Evolutionary conservation across 78 protist species (phyloP).

Genomic region (Dictyostelium firmibasis): DNA sequence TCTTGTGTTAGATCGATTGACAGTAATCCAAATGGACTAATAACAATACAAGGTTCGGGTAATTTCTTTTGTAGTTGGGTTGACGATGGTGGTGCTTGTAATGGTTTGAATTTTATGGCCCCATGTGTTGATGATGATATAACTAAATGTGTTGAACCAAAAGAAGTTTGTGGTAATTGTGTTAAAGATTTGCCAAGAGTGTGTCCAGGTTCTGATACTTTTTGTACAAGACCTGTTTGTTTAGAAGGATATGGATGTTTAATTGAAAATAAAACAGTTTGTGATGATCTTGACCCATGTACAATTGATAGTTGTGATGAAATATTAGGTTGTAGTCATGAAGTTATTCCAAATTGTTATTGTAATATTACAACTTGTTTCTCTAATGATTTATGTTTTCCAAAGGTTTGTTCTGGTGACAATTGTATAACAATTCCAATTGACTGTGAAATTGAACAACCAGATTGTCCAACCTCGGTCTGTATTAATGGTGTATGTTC

Average conservation of each 20-base stretch:
- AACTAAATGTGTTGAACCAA: neutral
- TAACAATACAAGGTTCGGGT: neutral
- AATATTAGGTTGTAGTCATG: neutral
- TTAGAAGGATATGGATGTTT: neutral
- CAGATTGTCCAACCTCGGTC: neutral
- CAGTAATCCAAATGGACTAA: neutral
- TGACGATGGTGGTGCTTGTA: constrained; percentile 1
- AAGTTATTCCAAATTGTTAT: neutral
- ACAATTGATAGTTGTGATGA: neutral
- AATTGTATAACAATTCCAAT: neutral
- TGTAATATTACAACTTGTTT: constrained; percentile 4
- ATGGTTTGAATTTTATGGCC: neutral
- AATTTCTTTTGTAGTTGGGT: constrained; percentile 26
- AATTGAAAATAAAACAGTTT: neutral
- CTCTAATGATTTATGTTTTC: neutral
- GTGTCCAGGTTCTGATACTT: neutral
- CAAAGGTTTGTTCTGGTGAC: neutral
- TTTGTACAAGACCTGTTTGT: neutral
- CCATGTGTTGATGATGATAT: neutral
- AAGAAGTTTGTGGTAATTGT: neutral
- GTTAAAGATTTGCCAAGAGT: neutral
- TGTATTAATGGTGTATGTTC: neutral
- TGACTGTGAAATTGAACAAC: neutral
- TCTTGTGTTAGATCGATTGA: neutral
- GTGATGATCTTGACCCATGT: neutral